Evolutionary conservation across 164 flowering plant genomes (phyloP), one percentile per base, ranked within the genome.

Genomic region (Euptelea pleiosperma): DNA sequence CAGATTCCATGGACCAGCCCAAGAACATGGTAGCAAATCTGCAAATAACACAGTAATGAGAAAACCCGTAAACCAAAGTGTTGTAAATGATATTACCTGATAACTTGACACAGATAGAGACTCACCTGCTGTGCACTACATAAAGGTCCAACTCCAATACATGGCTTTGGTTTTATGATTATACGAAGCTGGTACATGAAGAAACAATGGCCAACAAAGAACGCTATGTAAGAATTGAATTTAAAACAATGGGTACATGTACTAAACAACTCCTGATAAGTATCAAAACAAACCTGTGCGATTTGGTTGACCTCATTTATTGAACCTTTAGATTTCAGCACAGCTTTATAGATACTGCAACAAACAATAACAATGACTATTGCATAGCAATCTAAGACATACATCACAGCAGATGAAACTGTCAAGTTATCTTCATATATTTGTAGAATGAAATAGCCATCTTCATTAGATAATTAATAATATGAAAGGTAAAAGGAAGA

Each of bases 1-100:
- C 99, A 94, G 64, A 88, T 83, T 62, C 84, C 96, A 85, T 94
- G 99, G n/a, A 94, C 88, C 63, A 94, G 76, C 45, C 97, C 99
- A 73, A 94, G 96, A 34, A 94, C 85, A 81, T 94, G 95, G 65
- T 94, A 94, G 70, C 97, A 94, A 18, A 94, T 85, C 99, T 94
- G 85, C 62, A 73, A 14, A 59, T 26, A 33, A 60, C 18, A 66
- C 8, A 68, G 37, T 10, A 12, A 57, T 46, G 36, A 60, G 46
- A 51, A 65, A 60, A 8, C 24, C 31, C 15, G 19, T n/a, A 41
- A 29, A 39, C 22, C 25, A 42, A 9, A 57, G 21, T 1, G 31
- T 11, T 6, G 22, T 1, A 49, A 49, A 29, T 40, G 31, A 68
- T 4, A 44, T 8, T 10, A 21, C 43, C 18, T 35, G 1, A 54